Evolutionary conservation across 192 early-diverging fungal genomes (phyloP).

Genomic region (Coemansia sp.): DNA sequence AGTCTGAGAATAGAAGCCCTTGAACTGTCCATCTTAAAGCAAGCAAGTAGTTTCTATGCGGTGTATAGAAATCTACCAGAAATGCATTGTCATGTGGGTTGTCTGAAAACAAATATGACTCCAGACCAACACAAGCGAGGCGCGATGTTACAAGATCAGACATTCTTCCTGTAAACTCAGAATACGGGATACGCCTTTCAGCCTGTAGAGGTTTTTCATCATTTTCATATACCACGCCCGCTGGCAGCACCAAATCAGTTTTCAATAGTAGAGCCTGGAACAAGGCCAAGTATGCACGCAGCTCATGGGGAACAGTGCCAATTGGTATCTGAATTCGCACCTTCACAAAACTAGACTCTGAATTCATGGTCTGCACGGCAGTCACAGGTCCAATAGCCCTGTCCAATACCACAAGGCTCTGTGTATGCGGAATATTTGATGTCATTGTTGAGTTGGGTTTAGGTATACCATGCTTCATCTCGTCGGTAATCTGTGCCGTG

Average conservation of each 20-base stretch:
- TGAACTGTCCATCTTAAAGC: constrained; percentile 56
- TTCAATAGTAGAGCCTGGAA: constrained; percentile 79
- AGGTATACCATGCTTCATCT: constrained; percentile 60
- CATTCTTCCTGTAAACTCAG: constrained; percentile 44
- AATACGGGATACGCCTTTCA: constrained; percentile 19
- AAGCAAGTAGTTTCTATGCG: constrained; percentile 20
- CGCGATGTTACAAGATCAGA: constrained; percentile 52
- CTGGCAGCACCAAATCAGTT: constrained; percentile 56
- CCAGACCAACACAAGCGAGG: constrained; percentile 49
- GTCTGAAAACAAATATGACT: constrained; percentile 41
- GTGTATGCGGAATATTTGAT: constrained; percentile 17
- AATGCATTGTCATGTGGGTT: constrained; percentile 63
- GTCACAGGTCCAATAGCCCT: constrained; percentile 51
- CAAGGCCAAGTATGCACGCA: constrained; percentile 70
- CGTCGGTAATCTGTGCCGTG: constrained; percentile 51
- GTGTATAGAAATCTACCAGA: constrained; percentile 47
- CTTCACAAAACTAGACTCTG: constrained; percentile 69
- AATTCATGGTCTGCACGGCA: constrained; percentile 60
- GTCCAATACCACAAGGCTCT: constrained; percentile 1
- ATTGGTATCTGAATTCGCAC: constrained; percentile 61
- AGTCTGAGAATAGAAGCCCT: constrained; percentile 67
- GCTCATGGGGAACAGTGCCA: constrained; percentile 55
- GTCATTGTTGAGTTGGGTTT: constrained; percentile 29
- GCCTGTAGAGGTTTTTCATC: constrained; percentile 6
- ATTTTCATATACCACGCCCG: constrained; percentile 38